Percentiles rank a stretch among this genome's conserved stretches.
These are phyloP conservation scores for Tricholoma furcatifolium DNA, from an alignment of 768 basidiomycete species.

Conservation along the genomic window DNA sequence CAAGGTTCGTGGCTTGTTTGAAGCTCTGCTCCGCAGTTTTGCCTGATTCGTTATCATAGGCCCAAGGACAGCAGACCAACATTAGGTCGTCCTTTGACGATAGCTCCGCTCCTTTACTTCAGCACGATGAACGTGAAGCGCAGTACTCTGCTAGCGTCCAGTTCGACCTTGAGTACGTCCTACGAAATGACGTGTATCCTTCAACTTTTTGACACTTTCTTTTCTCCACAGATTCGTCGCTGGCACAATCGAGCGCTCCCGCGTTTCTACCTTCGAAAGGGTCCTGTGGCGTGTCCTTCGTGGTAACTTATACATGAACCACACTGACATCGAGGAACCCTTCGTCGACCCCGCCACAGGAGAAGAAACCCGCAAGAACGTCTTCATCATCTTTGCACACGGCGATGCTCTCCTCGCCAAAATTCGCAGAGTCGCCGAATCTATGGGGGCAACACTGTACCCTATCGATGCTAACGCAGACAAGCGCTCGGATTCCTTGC, in stretches of 20 bases:
- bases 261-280: slow-evolving; percentile 92
- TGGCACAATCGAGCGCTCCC: slow-evolving; percentile 91
- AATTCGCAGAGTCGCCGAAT: slow-evolving; percentile 97
- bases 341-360: slow-evolving; percentile 87
- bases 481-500: slow-evolving; percentile 86
- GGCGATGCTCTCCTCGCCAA: slow-evolving; percentile 90
- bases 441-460: slow-evolving; percentile 97
- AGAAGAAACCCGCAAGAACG: slow-evolving; percentile 89
- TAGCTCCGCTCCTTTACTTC: slow-evolving; percentile 84
- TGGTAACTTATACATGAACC: slow-evolving; percentile 99
- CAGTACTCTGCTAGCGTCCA: slow-evolving; percentile 54
- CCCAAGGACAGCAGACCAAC: slow-evolving; percentile 73
- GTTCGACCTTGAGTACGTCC: slow-evolving; percentile 85
- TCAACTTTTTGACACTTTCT: not conserved
- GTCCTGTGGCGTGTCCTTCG: slow-evolving; percentile 97
- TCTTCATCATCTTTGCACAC: slow-evolving; percentile 99
- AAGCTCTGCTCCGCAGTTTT: not conserved
- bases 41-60: slow-evolving; percentile 42
- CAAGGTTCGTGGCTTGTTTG: slow-evolving; percentile 45
- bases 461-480: slow-evolving; percentile 94
- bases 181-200: not conserved
- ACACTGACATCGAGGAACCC: slow-evolving; percentile 90
- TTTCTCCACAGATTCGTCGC: slow-evolving; percentile 75
- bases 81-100: slow-evolving; percentile 92
- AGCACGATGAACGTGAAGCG: slow-evolving; percentile 83